A percentile compares a stretch with the other conserved stretches of the same genome.
Evolutionary conservation across 2,329 filamentous ascomycete genomes (phyloP).

Genomic region (Rugonectria rugulosa): DNA sequence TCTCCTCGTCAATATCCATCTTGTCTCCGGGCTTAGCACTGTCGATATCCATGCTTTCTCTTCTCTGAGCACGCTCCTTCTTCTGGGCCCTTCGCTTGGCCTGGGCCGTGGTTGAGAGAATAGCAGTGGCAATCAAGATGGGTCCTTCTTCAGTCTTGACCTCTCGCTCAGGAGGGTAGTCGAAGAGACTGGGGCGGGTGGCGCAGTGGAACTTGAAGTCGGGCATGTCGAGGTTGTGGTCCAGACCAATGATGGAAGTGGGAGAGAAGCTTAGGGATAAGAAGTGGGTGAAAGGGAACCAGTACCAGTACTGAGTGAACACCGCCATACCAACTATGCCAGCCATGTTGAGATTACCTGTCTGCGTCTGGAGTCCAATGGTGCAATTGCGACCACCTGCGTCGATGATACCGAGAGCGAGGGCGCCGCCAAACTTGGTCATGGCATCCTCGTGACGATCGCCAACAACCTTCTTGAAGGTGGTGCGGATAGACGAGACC

Average conservation of each 20-base stretch:
- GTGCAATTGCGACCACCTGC: slow-evolving; percentile 98
- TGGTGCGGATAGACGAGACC: slow-evolving; percentile 88
- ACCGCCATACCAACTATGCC: slow-evolving; percentile 98
- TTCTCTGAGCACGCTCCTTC: slow-evolving; percentile 87
- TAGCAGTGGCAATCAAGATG: slow-evolving; percentile 92
- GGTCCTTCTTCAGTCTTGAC: slow-evolving; percentile 94
- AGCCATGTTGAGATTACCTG: slow-evolving; percentile 97
- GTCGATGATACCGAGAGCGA: slow-evolving; percentile 96
- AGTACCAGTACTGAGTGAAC: slow-evolving; percentile 99
- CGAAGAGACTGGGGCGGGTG: slow-evolving; percentile 92
- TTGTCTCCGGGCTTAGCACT: slow-evolving; percentile 73
- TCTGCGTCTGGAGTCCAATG: slow-evolving; percentile 96
- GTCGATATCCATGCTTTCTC: slow-evolving; percentile 96
- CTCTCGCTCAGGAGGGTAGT: slow-evolving; percentile 96
- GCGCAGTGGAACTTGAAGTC: slow-evolving; percentile 96
- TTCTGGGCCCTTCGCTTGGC: slow-evolving; percentile 94
- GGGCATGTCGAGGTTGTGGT: slow-evolving; percentile 92
- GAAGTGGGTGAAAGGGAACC: slow-evolving; percentile 99
- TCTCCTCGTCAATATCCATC: slow-evolving; percentile 84
- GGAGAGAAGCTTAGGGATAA: slow-evolving; percentile 95
- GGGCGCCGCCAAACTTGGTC: slow-evolving; percentile 96
- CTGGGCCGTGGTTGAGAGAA: slow-evolving; percentile 95
- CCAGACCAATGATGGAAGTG: slow-evolving; percentile 92
- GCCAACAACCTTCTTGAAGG: slow-evolving; percentile 89
- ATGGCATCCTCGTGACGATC: slow-evolving; percentile 98